Base-by-base conservation (phyloP, 1,284 basidiomycete genomes). In the Moesziomyces parantarcticus region DNA sequence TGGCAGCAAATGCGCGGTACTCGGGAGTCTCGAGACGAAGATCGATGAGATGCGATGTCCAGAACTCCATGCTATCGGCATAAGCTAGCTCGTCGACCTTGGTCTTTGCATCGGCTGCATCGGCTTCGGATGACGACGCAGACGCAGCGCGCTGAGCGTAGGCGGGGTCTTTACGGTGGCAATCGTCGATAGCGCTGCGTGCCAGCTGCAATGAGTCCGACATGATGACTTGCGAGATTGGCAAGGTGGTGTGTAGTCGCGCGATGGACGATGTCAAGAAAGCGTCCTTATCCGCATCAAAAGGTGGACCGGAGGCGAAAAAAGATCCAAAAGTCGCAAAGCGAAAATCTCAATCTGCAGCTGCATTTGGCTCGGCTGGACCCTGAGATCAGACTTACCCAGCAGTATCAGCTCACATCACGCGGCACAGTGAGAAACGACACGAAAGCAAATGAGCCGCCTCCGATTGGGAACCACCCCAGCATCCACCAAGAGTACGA, bases 11-110 rank as follows among this genome's bases (percentile, higher is more conserved):
- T 9, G 45, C 3, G n/a, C 55, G 43, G 50, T 58, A 59, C 22
- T 74, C 63, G 26, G 64, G 22, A 6, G 71, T 73, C 47, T 58
- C 54, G 21, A 73, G 50, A 20, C 69, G 59, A 1, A 66, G 39
- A 3, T 55, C 52, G 41, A 66, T 62, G 23, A 66, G 32, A 50
- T 65, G 60, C 16, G 62, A 58, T 4, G 68, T 45, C 66, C 62
- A 65, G 48, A 58, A 36, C 51, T 75, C 81, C 50, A 83, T 70
- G 3, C 58, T 56, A 36, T 83, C 81, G 26, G 81, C 80, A 49
- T 83, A 83, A 22, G 57, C 50, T 3, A 81, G 67, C 63, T 83
- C 81, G 56, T 80, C 75, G 47, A 76, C 57, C 42, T 65, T 68
- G 43, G 47, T 54, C 26, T 56, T 54, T 47, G 20, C 13, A 2